Evolutionary conservation across 352 stramenopile species (phyloP), one percentile per base, ranked within the genome.

Genomic region (Globisporangium lucens): DNA sequence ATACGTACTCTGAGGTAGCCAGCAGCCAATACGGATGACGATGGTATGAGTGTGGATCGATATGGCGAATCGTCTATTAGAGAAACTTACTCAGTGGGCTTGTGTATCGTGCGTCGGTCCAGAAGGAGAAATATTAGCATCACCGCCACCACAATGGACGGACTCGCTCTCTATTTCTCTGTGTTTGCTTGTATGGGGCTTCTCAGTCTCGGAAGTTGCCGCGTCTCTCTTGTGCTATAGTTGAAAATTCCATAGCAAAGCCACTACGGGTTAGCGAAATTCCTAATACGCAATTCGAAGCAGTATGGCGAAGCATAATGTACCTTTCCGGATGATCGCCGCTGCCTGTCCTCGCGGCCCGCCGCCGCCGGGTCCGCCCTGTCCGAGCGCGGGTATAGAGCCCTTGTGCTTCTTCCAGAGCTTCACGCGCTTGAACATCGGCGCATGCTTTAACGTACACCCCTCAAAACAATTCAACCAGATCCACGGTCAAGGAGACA

Each of bases 361-460:
- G 8, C 73, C 74, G 38, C 83, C 82, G 62, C 79, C 84, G 47
- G 79, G 65, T 17, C 82, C 85, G 65, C 87, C 84, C 61, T 93
- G 81, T 24, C 85, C 85, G 30, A 95, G 66, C 36, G 82, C 82
- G 27, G 84, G 87, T 65, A 92, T 89, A 30, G 82, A 67, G 29
- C 87, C 87, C 69, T 90, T 90, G 75, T 93, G 85, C 70, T 93
- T 95, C 76, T 95, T 95, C 87, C 87, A 95, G 66, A 95, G 71
- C 72, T 93, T 93, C 68, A 95, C 82, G 65, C 87, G 74, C 73
- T 93, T 93, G 70, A 95, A 95, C 85, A 95, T 93, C 56, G 87
- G 87, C 61, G 87, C 87, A 70, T 95, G 85, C 75, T 92, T 93
- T 69, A 95, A 84, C 87, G 83, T 93, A 71, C 67, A 76, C 33